Conservation (phyloP, 257 asterid species). For the Solanum infundibuliforme region DNA sequence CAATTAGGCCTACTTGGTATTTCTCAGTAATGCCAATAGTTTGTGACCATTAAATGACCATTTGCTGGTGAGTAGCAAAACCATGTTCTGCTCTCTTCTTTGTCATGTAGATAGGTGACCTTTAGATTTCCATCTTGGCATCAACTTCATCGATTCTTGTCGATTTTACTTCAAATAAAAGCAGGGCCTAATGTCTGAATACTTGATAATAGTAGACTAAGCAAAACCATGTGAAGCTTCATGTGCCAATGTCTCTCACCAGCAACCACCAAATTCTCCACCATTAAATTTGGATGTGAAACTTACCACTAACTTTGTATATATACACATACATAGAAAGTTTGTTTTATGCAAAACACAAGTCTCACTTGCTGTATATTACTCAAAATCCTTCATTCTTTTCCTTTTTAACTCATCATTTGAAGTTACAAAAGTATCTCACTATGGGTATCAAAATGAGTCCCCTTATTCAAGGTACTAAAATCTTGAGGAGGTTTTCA, state of each 20-base stretch:
- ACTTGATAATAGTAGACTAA: neutral
- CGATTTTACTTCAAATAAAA: too few relatives aligned
- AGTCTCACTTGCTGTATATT: too few relatives aligned
- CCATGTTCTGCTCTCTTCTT: too few relatives aligned
- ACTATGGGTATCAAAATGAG: neutral
- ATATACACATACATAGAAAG: neutral
- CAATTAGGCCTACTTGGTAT: too few relatives aligned
- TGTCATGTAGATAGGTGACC: neutral
- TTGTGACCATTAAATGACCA: too few relatives aligned
- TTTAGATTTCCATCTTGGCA: neutral
- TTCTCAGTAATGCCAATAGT: too few relatives aligned
- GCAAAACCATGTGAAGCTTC: neutral
- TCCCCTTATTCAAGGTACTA: neutral
- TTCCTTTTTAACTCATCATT: neutral
- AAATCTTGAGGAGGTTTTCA: neutral
- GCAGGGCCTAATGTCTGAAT: neutral
- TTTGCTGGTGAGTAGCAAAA: too few relatives aligned
- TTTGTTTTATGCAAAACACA: neutral
- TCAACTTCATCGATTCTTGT: neutral
- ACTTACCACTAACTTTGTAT: neutral
- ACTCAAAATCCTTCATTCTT: neutral
- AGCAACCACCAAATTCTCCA: neutral
- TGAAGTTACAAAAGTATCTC: neutral
- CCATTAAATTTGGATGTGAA: neutral
- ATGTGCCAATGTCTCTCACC: neutral